Conservation (phyloP, 73 alveolate genomes). For the Effrenium voratum region DNA sequence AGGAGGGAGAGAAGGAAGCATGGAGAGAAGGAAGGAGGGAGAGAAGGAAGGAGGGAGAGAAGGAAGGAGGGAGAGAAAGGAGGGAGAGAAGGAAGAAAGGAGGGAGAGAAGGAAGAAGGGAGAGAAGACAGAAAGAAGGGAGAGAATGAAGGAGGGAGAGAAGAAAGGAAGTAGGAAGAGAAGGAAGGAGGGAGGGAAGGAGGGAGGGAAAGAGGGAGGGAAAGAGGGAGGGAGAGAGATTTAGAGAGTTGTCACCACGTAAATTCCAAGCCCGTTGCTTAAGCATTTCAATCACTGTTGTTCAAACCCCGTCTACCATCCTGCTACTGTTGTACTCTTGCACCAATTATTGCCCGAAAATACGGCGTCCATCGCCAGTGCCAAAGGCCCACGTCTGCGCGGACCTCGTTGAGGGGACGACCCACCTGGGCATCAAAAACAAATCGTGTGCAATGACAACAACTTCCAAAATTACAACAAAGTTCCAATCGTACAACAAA, state of each 20-base stretch:
- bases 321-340: no score
- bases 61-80: neutral
- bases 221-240: neutral
- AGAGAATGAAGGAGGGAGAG: neutral
- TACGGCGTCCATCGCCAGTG: no score
- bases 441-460: neutral
- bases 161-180: neutral
- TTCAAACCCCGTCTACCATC: no score
- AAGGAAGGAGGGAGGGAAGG: neutral
- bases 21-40: neutral
- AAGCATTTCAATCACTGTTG: no score
- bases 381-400: neutral
- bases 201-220: neutral
- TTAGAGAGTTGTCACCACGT: no score
- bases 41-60: neutral
- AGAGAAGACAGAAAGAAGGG: neutral
- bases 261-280: no score
- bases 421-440: slow-evolving; percentile 31
- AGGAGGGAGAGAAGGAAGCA: neutral
- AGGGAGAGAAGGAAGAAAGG: neutral
- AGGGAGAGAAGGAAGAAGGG: neutral
- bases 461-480: neutral
- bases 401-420: slow-evolving; percentile 42
- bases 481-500: neutral
- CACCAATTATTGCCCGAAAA: no score